Evolutionary conservation across 2,329 filamentous ascomycete genomes (phyloP).

Genomic region (Cytospora chrysosperma): DNA sequence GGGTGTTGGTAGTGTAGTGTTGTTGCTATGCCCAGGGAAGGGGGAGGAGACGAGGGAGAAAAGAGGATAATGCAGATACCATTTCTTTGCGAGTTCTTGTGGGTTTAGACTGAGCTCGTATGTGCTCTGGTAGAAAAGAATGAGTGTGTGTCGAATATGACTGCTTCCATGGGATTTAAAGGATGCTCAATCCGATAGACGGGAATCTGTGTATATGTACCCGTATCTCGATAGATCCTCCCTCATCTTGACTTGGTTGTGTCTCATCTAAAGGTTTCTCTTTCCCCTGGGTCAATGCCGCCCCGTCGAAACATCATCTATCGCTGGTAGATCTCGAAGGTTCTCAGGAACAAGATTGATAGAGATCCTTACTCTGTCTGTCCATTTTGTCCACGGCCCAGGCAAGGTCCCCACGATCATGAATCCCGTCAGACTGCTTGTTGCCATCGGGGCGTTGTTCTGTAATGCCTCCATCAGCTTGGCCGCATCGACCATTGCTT

Average conservation of each 20-base stretch:
- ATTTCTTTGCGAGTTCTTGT: slow-evolving; percentile 12
- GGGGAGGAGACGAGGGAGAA: neutral
- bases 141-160: too few relatives aligned
- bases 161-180: too few relatives aligned
- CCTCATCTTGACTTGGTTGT: neutral
- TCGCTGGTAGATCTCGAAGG: neutral
- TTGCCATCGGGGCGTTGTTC: neutral
- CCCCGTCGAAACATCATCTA: neutral
- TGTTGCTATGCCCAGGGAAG: slow-evolving; percentile 1
- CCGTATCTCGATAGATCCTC: neutral
- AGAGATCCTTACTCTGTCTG: neutral
- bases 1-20: slow-evolving; percentile 1
- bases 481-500: slow-evolving; percentile 1
- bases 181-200: too few relatives aligned
- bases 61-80: slow-evolving; percentile 23
- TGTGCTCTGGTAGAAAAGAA: too few relatives aligned
- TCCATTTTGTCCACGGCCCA: too few relatives aligned
- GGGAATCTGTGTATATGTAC: neutral
- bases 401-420: neutral
- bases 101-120: too few relatives aligned
- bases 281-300: neutral
- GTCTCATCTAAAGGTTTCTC: neutral
- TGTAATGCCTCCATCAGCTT: neutral
- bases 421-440: neutral
- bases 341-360: too few relatives aligned